These are phyloP conservation scores for Ormosia emarginata DNA, from an alignment of 306 rosid species.

Conservation along the genomic window DNA sequence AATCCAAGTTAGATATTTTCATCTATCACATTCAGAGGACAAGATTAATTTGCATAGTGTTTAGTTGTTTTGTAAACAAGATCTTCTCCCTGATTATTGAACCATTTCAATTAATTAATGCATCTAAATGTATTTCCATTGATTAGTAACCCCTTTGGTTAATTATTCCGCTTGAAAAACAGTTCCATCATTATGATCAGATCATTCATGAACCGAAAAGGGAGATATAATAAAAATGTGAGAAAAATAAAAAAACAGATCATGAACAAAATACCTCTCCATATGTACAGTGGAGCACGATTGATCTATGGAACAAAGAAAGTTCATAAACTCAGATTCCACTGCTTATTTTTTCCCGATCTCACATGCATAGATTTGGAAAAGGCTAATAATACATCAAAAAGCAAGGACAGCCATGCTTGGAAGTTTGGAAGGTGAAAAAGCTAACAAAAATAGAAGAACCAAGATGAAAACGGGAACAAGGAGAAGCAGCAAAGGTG, in stretches of 20 bases:
- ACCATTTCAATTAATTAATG: not conserved
- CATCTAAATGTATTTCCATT: not conserved
- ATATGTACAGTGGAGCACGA: not conserved
- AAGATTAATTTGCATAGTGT: not conserved
- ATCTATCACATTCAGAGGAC: not conserved
- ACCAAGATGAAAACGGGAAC: slow-evolving; percentile 45
- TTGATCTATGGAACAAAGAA: not conserved
- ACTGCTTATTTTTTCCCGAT: not conserved
- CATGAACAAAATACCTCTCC: not conserved
- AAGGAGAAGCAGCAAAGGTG: slow-evolving; percentile 43
- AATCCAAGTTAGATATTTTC: too few relatives aligned
- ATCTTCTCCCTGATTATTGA: not conserved
- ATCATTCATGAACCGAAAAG: not conserved
- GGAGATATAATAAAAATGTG: not conserved
- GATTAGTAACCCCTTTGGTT: not conserved
- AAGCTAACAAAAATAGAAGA: slow-evolving; percentile 48
- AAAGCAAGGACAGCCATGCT: not conserved
- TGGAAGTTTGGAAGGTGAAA: slow-evolving; percentile 33
- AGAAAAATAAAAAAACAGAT: not conserved
- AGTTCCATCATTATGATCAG: not conserved
- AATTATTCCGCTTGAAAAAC: not conserved
- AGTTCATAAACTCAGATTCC: not conserved
- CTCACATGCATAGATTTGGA: not conserved
- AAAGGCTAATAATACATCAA: not conserved
- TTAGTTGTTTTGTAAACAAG: not conserved